Base-by-base conservation (phyloP, 495 filamentous ascomycete species). In the Xylaria curta region DNA sequence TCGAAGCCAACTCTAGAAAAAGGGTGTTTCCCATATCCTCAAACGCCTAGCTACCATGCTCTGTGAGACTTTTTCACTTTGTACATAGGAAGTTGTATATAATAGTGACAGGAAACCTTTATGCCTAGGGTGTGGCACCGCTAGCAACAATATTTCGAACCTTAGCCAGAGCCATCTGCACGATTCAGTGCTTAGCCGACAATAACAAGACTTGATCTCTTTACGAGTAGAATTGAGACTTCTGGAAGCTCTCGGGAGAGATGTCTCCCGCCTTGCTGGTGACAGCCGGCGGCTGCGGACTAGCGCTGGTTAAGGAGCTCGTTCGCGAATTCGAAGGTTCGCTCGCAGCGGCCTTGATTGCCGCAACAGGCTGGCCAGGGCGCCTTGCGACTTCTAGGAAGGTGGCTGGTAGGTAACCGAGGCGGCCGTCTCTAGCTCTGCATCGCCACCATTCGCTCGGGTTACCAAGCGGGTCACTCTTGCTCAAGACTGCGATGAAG, bases 371-470 rank as follows among this genome's bases (percentile, higher is more conserved):
- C 62, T 82, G 78, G 19, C 79, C 79, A 10, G 83, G 85, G 58
- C 92, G 85, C 76, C 91, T 88, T 69, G 97, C 92, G 8, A 90
- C 87, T 82, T 97, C 94, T 63, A 99, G 86, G 82, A 97, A 99
- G 0, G 92, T 91, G 4, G 90, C 87, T 7, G 96, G 96, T 13
- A 99, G 86, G 78, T 97, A 99, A 2, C 96, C 96, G 60, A 97
- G 90, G 24, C 93, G 85, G 21, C 94, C 94, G 78, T 98, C 94
- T 61, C 97, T 86, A n/a, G 95, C 92, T 68, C 96, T 87, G 82
- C 96, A 99, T 69, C 92, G 90, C 96, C 96, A 99, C 96, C 96
- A 99, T 78, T 98, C 94, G 64, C 90, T 92, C 15, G 94, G 90
- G 75, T 97, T 93, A 60, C 97, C 97, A 81, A 94, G 87, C 1